Percentiles rank a stretch among this genome's conserved stretches.
These are phyloP conservation scores for Malus sylvestris DNA, from an alignment of 306 rosid species.

Conservation along the genomic window DNA sequence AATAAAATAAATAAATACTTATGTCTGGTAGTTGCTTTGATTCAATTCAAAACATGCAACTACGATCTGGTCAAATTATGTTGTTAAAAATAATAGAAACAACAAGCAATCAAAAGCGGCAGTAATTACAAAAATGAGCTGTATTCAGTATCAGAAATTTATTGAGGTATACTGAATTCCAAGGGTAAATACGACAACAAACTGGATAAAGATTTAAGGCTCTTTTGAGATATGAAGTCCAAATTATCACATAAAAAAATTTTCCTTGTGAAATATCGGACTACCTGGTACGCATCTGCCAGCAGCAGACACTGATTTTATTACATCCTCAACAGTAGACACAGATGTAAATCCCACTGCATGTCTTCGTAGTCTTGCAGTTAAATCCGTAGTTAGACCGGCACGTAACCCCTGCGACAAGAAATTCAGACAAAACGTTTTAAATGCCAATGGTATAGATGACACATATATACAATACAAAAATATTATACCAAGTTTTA, in stretches of 20 bases:
- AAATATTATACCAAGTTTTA: neutral
- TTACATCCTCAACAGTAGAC: conserved; percentile 24
- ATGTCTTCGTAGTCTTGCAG: conserved; percentile 31
- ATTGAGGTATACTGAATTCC: neutral
- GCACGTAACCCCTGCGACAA: conserved; percentile 40
- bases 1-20: neutral
- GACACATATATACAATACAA: too few species aligned
- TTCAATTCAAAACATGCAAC: neutral
- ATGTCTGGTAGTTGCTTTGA: neutral
- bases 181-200: neutral
- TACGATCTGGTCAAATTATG: neutral
- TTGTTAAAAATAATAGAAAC: neutral
- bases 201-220: neutral
- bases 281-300: conserved; percentile 43
- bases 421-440: neutral
- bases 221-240: neutral
- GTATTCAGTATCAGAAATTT: neutral
- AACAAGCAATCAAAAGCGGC: neutral
- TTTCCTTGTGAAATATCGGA: neutral
- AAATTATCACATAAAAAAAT: neutral
- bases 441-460: neutral
- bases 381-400: conserved; percentile 38
- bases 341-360: conserved; percentile 25
- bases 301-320: conserved; percentile 33
- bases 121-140: neutral